Percentiles rank a stretch among this genome's conserved stretches.
phyloP scores from a whole-genome alignment of 1,284 basidiomycete genomes.

The Apiotrichum brassicae region DNA sequence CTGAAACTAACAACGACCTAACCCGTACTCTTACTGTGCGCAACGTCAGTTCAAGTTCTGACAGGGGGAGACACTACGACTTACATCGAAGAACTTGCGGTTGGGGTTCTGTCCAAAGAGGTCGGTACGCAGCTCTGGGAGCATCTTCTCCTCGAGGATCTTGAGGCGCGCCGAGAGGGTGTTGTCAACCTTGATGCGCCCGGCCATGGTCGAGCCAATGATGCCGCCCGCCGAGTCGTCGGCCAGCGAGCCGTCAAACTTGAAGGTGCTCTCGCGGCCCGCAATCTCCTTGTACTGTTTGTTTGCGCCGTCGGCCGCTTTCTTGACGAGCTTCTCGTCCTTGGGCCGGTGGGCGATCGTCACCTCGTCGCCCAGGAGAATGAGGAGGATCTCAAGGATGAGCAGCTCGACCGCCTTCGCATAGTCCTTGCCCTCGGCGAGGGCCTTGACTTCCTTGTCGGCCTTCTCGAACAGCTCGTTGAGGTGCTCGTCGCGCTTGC shows the following conservation, averaged over 20 bases:
- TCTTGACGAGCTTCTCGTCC: slow-evolving; percentile 37
- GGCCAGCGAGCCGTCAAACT: slow-evolving; percentile 61
- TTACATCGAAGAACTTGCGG: slow-evolving; percentile 68
- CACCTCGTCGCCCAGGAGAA: slow-evolving; percentile 65
- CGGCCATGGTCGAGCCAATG: slow-evolving; percentile 62
- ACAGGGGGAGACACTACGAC: slow-evolving; percentile 9
- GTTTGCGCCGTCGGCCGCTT: slow-evolving; percentile 27
- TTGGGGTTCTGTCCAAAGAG: slow-evolving; percentile 80
- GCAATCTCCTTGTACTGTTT: slow-evolving; percentile 51
- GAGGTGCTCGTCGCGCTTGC: slow-evolving; percentile 86
- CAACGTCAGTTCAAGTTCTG: not conserved
- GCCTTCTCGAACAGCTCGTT: slow-evolving; percentile 80
- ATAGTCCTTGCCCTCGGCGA: slow-evolving; percentile 69
- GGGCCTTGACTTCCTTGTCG: slow-evolving; percentile 57
- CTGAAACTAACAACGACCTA: slow-evolving; percentile 1
- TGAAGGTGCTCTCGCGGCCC: slow-evolving; percentile 60
- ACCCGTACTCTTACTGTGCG: not conserved
- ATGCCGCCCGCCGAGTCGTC: slow-evolving; percentile 80
- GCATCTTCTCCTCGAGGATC: slow-evolving; percentile 86
- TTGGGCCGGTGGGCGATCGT: slow-evolving; percentile 39
- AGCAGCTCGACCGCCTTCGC: slow-evolving; percentile 69
- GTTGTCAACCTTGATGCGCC: slow-evolving; percentile 82
- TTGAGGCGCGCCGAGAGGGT: slow-evolving; percentile 81
- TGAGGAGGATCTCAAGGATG: slow-evolving; percentile 66
- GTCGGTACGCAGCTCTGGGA: slow-evolving; percentile 79